Conservation (phyloP, 2,329 filamentous ascomycete genomes). For the Colletotrichum sp. region DNA sequence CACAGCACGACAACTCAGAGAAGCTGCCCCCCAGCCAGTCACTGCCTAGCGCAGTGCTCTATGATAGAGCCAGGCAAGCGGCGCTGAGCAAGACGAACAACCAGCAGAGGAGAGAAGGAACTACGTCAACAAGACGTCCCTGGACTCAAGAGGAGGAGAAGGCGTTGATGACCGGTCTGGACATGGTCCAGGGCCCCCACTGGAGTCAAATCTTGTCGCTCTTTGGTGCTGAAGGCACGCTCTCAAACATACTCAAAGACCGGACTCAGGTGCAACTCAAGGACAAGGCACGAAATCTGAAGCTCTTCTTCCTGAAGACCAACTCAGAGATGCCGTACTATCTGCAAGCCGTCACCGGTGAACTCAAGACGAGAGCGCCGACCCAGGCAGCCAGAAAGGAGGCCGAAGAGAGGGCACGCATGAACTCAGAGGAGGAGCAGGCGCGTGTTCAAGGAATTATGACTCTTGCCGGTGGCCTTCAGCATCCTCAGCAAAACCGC, state of each 20-base stretch:
- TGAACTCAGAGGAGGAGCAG: constrained; percentile 64
- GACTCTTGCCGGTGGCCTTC: constrained; percentile 57
- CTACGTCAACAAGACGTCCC: constrained; percentile 71
- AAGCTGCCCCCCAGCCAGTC: constrained; percentile 60
- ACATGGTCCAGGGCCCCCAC: constrained; percentile 87
- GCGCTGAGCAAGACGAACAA: constrained; percentile 61
- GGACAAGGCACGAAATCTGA: constrained; percentile 89
- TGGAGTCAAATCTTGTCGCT: constrained; percentile 91
- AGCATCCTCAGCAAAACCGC: constrained; percentile 29
- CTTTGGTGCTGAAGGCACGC: constrained; percentile 79
- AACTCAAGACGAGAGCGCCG: constrained; percentile 84
- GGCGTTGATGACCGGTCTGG: constrained; percentile 85
- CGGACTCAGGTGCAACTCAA: constrained; percentile 91
- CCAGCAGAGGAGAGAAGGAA: constrained; percentile 60
- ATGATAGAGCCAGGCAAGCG: constrained; percentile 63
- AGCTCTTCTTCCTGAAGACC: constrained; percentile 90
- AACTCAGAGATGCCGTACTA: constrained; percentile 91
- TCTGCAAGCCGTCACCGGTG: constrained; percentile 84
- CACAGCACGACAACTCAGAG: constrained; percentile 36
- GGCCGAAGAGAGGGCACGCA: constrained; percentile 65
- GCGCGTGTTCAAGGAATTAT: constrained; percentile 66
- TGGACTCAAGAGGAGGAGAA: constrained; percentile 92
- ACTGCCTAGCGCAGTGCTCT: constrained; percentile 58
- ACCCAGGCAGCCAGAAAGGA: constrained; percentile 74
- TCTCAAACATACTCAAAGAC: constrained; percentile 85